phyloP scores from a whole-genome alignment of 1,139 yeast species.

The Arxiozyma bovina region DNA sequence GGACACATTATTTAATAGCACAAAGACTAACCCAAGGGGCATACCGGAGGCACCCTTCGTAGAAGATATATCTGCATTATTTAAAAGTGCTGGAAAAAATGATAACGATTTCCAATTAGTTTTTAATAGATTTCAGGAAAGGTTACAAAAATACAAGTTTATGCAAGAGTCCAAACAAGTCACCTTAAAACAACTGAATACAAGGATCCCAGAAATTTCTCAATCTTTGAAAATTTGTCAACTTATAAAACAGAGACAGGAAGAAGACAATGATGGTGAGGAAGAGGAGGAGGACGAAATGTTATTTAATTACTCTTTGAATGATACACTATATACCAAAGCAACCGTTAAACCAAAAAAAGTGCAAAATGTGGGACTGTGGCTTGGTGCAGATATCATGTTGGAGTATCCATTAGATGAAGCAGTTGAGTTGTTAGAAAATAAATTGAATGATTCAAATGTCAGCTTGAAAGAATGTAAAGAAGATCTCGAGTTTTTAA shows the following conservation, averaged over 20 bases:
- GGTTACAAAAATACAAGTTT: constrained; percentile 70
- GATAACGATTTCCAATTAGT: constrained; percentile 63
- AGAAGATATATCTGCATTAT: constrained; percentile 68
- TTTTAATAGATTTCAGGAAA: constrained; percentile 66
- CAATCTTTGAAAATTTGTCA: constrained; percentile 68
- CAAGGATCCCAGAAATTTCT: constrained; percentile 82
- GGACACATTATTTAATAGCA: constrained; percentile 29
- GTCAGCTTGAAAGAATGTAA: constrained; percentile 51
- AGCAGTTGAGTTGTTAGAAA: constrained; percentile 61
- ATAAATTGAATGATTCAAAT: constrained; percentile 56
- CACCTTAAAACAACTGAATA: constrained; percentile 56
- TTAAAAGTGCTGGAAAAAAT: constrained; percentile 51
- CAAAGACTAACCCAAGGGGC: constrained; percentile 70
- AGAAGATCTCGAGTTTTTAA: constrained; percentile 80
- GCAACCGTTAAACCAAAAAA: constrained; percentile 49
- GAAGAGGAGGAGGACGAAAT: constrained; percentile 38
- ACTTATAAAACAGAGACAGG: constrained; percentile 30
- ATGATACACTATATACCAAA: constrained; percentile 81
- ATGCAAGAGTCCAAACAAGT: constrained; percentile 77
- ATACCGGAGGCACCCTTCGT: constrained; percentile 96
- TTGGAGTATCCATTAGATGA: constrained; percentile 86
- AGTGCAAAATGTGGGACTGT: constrained; percentile 52
- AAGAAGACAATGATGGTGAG: constrained; percentile 15
- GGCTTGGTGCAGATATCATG: constrained; percentile 99
- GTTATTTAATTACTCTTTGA: constrained; percentile 75